phyloP scores from a whole-genome alignment of 2,329 filamentous ascomycete species.

The Fragosphaeria purpurea region DNA sequence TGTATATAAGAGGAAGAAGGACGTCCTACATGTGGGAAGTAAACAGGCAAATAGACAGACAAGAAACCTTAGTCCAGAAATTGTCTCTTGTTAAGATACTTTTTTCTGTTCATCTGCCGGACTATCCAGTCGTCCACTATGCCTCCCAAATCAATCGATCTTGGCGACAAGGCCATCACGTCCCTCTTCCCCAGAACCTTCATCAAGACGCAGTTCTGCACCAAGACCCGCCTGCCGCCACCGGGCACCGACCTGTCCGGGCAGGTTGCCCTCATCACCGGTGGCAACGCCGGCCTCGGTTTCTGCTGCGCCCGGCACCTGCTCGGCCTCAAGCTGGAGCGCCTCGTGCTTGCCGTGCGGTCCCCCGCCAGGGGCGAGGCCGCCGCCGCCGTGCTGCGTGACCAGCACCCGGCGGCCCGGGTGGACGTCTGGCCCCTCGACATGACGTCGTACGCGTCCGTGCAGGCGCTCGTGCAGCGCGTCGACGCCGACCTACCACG shows the following conservation, averaged over 20 bases:
- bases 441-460: conserved; percentile 8
- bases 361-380: conserved; percentile 19
- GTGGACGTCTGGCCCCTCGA: conserved; percentile 19
- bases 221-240: conserved; percentile 1
- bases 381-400: conserved; percentile 5
- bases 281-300: conserved; percentile 25
- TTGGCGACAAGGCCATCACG: not conserved
- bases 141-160: conserved; percentile 2
- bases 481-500: conserved; percentile 1
- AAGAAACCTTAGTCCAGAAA: too few relatives aligned
- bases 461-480: conserved; percentile 2
- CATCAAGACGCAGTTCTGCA: conserved; percentile 4
- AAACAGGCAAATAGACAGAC: too few relatives aligned
- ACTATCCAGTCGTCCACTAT: not conserved
- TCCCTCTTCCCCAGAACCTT: not conserved
- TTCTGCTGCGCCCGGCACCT: conserved; percentile 24
- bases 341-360: conserved; percentile 25
- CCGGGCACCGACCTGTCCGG: conserved; percentile 9
- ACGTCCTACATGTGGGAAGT: too few relatives aligned
- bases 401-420: not conserved
- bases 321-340: conserved; percentile 19
- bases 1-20: too few relatives aligned
- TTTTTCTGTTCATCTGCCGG: too few relatives aligned
- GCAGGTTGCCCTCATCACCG: conserved; percentile 22
- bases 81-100: too few relatives aligned